phyloP scores from a whole-genome alignment of 2,329 filamentous ascomycete genomes.

The Microsporum ferrugineum region DNA sequence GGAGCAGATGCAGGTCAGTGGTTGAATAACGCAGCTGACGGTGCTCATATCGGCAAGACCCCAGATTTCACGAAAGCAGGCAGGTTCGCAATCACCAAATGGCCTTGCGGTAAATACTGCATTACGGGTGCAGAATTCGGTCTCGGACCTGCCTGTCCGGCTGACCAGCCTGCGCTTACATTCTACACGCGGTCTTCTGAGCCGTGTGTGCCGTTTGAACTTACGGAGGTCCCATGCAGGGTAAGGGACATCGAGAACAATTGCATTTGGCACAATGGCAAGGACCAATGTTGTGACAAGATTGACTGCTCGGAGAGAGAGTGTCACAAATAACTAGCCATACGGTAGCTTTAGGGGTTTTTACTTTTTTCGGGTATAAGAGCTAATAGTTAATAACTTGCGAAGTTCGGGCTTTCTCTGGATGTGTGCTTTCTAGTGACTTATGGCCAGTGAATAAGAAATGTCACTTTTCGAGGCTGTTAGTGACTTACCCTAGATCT shows the following conservation, averaged over 20 bases:
- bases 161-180: not conserved
- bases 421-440: not conserved
- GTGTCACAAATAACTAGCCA: not conserved
- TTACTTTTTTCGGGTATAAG: not conserved
- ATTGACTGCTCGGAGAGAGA: conserved; percentile 3
- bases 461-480: no score
- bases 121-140: not conserved
- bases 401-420: no score
- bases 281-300: conserved; percentile 6
- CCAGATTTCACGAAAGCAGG: not conserved
- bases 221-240: conserved; percentile 3
- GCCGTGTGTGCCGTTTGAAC: conserved; percentile 2
- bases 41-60: conserved; percentile 3
- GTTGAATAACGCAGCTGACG: not conserved
- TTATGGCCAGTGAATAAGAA: not conserved
- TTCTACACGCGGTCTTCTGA: not conserved
- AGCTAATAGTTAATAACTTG: not conserved
- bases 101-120: conserved; percentile 6
- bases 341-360: not conserved
- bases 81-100: conserved; percentile 3
- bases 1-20: conserved; percentile 4
- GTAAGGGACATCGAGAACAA: not conserved
- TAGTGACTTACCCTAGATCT: no score
- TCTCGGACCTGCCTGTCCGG: conserved; percentile 1
- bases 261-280: conserved; percentile 4